phyloP scores from a whole-genome alignment of 2,329 filamentous ascomycete species.

The Cercospora zeina region DNA sequence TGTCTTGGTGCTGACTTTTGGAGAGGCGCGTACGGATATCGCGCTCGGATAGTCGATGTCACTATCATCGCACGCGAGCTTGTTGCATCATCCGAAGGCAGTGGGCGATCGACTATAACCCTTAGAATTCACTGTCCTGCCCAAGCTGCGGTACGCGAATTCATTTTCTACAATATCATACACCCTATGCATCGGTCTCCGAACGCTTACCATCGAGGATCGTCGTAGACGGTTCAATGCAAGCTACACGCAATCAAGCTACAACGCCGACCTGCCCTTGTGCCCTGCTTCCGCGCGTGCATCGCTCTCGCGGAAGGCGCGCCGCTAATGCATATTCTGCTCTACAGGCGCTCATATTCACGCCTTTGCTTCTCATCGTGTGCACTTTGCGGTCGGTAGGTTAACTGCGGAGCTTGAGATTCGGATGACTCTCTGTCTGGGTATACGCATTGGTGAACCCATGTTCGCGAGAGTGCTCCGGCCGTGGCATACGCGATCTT shows the following conservation, averaged over 20 bases:
- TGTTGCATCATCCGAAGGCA: no score
- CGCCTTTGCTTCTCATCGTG: constrained; percentile 6
- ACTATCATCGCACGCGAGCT: no score
- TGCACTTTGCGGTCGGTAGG: no score
- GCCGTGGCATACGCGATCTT: not conserved
- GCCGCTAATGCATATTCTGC: constrained; percentile 6
- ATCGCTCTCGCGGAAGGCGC: not conserved
- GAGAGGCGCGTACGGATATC: no score
- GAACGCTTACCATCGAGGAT: not conserved
- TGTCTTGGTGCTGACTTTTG: not conserved
- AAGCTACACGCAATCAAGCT: not conserved
- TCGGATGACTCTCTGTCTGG: not conserved
- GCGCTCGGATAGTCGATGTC: no score
- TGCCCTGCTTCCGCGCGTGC: not conserved
- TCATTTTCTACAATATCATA: not conserved
- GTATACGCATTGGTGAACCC: constrained; percentile 1
- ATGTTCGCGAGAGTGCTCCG: not conserved
- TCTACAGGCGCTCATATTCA: constrained; percentile 8
- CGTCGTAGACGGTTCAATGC: not conserved
- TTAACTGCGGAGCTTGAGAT: not conserved
- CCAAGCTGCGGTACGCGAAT: not conserved
- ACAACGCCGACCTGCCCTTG: not conserved
- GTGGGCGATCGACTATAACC: no score
- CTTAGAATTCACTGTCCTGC: no score
- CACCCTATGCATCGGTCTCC: not conserved